A percentile compares a stretch with the other conserved stretches of the same genome.
phyloP scores from a whole-genome alignment of 2,329 filamentous ascomycete species.

The Akanthomyces uredinophilus region DNA sequence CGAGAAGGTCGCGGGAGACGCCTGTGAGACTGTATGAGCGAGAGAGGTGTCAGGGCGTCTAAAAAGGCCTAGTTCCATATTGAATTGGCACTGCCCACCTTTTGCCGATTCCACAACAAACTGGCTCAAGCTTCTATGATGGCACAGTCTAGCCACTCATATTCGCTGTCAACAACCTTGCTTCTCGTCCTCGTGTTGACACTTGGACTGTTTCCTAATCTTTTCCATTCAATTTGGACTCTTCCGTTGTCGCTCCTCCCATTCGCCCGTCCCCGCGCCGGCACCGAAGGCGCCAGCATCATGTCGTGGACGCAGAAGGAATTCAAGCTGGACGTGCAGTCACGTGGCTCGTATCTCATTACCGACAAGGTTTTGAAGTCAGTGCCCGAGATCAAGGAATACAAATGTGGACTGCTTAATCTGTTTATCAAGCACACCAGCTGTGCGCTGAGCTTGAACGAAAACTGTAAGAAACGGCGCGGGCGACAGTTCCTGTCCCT shows the following conservation, averaged over 20 bases:
- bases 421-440: conserved; percentile 95
- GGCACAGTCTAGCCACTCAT: conserved; percentile 35
- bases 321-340: conserved; percentile 69
- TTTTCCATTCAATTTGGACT: conserved; percentile 49
- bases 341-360: conserved; percentile 83
- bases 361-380: conserved; percentile 67
- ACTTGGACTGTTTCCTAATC: conserved; percentile 45
- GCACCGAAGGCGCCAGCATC: conserved; percentile 24
- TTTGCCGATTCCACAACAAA: background rate
- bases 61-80: too few relatives aligned
- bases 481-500: background rate
- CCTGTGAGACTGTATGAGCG: too few relatives aligned
- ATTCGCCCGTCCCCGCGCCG: conserved; percentile 28
- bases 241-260: conserved; percentile 40
- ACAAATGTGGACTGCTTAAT: conserved; percentile 81
- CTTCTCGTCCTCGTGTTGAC: conserved; percentile 44
- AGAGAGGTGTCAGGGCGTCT: too few relatives aligned
- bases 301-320: conserved; percentile 84
- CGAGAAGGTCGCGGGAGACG: too few relatives aligned
- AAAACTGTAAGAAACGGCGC: conserved; percentile 59
- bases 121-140: conserved; percentile 28
- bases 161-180: conserved; percentile 36
- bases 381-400: conserved; percentile 73
- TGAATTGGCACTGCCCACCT: background rate
- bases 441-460: conserved; percentile 85